Evolutionary conservation across 208 protist genomes (phyloP).

Genomic region (Wallacemonas sp.): DNA sequence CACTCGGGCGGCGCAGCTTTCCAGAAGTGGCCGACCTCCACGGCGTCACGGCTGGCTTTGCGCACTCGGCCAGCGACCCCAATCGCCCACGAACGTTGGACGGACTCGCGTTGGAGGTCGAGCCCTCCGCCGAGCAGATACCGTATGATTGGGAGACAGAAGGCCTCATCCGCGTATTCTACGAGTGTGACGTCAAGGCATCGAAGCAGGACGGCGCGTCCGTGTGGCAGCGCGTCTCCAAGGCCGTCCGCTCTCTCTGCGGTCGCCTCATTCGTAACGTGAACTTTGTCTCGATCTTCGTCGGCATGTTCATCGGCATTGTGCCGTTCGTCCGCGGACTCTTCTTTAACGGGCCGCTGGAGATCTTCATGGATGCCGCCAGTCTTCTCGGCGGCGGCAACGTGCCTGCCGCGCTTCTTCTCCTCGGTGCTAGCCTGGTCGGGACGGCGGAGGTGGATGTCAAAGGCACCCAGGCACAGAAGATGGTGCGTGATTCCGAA

Average conservation of each 20-base stretch:
- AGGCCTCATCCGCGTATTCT: constrained; percentile 51
- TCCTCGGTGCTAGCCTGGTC: constrained; percentile 69
- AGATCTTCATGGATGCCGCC: constrained; percentile 61
- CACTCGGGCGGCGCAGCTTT: too few relatives aligned
- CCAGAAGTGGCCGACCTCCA: too few relatives aligned
- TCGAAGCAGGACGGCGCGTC: neutral
- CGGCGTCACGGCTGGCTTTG: too few relatives aligned
- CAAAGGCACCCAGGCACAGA: neutral
- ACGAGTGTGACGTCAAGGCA: constrained; percentile 39
- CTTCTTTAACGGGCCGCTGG: constrained; percentile 57
- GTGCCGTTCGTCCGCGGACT: constrained; percentile 51
- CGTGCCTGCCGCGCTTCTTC: constrained; percentile 72
- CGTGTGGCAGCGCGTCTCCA: constrained; percentile 1
- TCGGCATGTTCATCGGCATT: constrained; percentile 66
- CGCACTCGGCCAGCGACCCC: neutral
- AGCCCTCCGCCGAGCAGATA: constrained; percentile 19
- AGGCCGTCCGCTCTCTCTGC: constrained; percentile 4
- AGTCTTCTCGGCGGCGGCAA: constrained; percentile 51
- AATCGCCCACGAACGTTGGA: neutral
- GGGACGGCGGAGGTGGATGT: constrained; percentile 17
- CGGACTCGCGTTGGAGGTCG: neutral
- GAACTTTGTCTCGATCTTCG: constrained; percentile 70
- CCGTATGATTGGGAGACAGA: constrained; percentile 58
- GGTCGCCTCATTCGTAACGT: constrained; percentile 35
- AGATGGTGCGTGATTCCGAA: constrained; percentile 54